Percentiles rank a stretch among this genome's conserved stretches.
These are phyloP conservation scores for Neurospora cerealis DNA, from an alignment of 495 filamentous ascomycete species.

Conservation along the genomic window DNA sequence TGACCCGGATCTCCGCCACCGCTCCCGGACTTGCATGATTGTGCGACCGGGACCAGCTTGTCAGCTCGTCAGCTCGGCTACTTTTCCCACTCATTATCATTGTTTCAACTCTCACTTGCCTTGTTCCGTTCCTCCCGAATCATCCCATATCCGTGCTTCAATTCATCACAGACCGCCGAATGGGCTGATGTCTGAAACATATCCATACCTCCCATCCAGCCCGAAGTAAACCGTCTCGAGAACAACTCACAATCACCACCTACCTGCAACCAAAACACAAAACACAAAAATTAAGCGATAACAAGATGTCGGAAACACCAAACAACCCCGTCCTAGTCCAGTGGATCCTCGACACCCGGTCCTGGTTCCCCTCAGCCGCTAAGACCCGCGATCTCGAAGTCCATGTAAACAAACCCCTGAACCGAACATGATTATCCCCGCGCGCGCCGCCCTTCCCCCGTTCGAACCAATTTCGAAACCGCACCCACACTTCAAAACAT, in stretches of 20 bases:
- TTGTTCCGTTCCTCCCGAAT: neutral
- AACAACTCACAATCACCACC: neutral
- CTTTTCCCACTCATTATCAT: neutral
- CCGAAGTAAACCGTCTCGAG: neutral
- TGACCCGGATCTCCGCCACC: neutral
- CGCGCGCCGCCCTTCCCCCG: neutral
- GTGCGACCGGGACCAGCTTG: neutral
- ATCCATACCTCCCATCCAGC: neutral
- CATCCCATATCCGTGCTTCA: neutral
- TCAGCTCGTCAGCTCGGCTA: neutral
- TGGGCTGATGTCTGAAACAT: neutral
- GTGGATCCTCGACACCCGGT: slow-evolving; percentile 39
- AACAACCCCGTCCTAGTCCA: slow-evolving; percentile 23
- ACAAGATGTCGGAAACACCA: neutral
- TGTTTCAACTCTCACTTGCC: neutral
- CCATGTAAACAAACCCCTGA: slow-evolving; percentile 16
- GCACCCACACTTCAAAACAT: neutral
- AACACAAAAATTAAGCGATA: slow-evolving; percentile 1
- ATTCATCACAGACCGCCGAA: neutral
- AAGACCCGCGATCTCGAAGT: slow-evolving; percentile 29
- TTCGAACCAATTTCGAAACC: neutral
- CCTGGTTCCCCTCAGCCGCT: slow-evolving; percentile 31
- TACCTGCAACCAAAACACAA: neutral
- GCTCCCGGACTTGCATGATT: neutral
- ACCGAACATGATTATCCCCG: neutral